Conservation (phyloP, 208 protist genomes). For the Phytomonas sp. region DNA sequence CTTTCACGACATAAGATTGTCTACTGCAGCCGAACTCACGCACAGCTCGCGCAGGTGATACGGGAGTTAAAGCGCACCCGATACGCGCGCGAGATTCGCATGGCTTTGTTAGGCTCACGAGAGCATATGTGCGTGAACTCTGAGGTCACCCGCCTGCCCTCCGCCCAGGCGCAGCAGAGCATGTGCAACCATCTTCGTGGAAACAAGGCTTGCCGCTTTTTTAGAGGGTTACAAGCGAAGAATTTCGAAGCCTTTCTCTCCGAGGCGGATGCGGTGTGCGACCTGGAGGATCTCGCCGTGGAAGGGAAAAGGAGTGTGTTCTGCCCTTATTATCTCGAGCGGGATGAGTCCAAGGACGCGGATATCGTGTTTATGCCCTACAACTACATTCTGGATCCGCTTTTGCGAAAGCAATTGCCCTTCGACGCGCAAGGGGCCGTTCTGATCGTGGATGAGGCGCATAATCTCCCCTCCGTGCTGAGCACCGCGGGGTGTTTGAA, state of each 20-base stretch:
- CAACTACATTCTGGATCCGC: conserved; percentile 96
- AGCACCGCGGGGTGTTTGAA: conserved; percentile 46
- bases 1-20: conserved; percentile 56
- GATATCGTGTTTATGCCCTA: conserved; percentile 98
- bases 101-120: conserved; percentile 91
- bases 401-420: conserved; percentile 76
- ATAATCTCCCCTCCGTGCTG: conserved; percentile 91
- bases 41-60: conserved; percentile 97
- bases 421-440: conserved; percentile 72
- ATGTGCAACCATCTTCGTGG: conserved; percentile 64
- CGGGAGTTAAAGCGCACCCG: conserved; percentile 91
- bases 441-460: conserved; percentile 96
- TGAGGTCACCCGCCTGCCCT: conserved; percentile 61
- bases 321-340: conserved; percentile 95
- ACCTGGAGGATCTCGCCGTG: conserved; percentile 93
- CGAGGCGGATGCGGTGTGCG: conserved; percentile 44
- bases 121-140: conserved; percentile 96
- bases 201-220: conserved; percentile 73
- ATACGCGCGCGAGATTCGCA: conserved; percentile 66
- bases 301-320: conserved; percentile 57
- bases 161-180: conserved; percentile 49
- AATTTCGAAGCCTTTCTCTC: conserved; percentile 11
- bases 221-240: conserved; percentile 35
- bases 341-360: conserved; percentile 66
- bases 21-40: conserved; percentile 96